A percentile compares a stretch with the other conserved stretches of the same genome.
Conservation (phyloP, 1,284 basidiomycete genomes). For the Farysia itapuensis region DNA sequence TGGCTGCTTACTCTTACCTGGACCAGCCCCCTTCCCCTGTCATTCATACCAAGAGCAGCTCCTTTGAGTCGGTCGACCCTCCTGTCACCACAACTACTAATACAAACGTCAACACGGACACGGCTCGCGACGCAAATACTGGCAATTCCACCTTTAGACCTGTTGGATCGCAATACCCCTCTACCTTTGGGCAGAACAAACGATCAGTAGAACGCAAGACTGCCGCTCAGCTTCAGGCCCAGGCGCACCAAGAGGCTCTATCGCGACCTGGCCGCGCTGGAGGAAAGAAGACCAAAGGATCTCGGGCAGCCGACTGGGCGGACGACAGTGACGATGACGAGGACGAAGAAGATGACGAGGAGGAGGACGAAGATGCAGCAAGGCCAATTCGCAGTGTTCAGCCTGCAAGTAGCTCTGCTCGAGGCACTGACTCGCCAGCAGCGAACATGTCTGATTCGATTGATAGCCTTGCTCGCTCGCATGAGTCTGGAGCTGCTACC, state of each 20-base stretch:
- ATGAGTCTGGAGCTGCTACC: constrained; percentile 5
- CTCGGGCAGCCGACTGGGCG: constrained; percentile 33
- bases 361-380: constrained; percentile 52
- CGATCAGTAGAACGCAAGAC: constrained; percentile 45
- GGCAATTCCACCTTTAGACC: constrained; percentile 5
- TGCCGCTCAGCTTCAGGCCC: constrained; percentile 47
- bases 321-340: constrained; percentile 46
- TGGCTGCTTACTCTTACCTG: constrained; percentile 51
- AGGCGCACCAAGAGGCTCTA: constrained; percentile 49
- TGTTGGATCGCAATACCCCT: constrained; percentile 32
- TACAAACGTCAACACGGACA: background rate
- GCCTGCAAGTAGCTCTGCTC: constrained; percentile 5
- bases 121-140: background rate
- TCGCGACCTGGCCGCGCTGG: constrained; percentile 37
- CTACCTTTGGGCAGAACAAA: constrained; percentile 52
- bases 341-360: constrained; percentile 51
- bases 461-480: constrained; percentile 12
- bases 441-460: constrained; percentile 20
- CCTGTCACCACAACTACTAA: background rate
- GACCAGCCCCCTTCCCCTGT: constrained; percentile 49
- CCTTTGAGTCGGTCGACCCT: constrained; percentile 1
- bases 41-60: constrained; percentile 7
- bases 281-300: constrained; percentile 31
- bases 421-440: constrained; percentile 2
- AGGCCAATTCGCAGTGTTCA: background rate